Evolutionary conservation across 306 rosid genomes (phyloP).

Genomic region (Echinosophora koreensis): DNA sequence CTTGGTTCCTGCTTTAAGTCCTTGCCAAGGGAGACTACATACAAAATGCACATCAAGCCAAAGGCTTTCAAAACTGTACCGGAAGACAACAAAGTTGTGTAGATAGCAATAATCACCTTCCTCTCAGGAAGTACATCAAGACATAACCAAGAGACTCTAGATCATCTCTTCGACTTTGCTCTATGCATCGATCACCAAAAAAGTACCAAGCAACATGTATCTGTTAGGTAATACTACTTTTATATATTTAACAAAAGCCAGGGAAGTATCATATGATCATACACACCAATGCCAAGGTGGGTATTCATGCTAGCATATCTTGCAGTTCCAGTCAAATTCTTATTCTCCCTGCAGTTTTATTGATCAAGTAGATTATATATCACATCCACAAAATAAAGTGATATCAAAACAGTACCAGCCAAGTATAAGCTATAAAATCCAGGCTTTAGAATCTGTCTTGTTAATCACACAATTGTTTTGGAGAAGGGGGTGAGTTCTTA

Average conservation of each 20-base stretch:
- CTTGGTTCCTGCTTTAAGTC: constrained; percentile 89
- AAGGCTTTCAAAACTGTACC: constrained; percentile 22
- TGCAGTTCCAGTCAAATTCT: constrained; percentile 93
- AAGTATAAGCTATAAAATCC: constrained; percentile 3
- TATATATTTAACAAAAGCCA: constrained; percentile 7
- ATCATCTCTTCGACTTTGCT: constrained; percentile 95
- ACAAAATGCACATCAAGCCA: constrained; percentile 42
- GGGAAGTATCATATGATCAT: neutral
- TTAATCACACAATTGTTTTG: no score
- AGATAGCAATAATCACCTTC: constrained; percentile 68
- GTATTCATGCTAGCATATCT: constrained; percentile 96
- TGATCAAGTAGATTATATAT: constrained; percentile 23
- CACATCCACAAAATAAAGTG: neutral
- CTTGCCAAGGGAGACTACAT: constrained; percentile 93
- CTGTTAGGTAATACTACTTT: constrained; percentile 17
- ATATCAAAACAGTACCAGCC: constrained; percentile 9
- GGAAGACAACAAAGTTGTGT: constrained; percentile 38
- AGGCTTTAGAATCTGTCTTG: neutral
- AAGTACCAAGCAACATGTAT: constrained; percentile 32
- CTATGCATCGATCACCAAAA: constrained; percentile 52
- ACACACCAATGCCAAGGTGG: constrained; percentile 84
- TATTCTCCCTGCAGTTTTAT: constrained; percentile 72
- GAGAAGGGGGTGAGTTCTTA: neutral
- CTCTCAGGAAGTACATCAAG: constrained; percentile 85
- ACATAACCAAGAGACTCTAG: constrained; percentile 92